A percentile compares a stretch with the other conserved stretches of the same genome.
phyloP scores from a whole-genome alignment of 2,329 filamentous ascomycete species.

The Gremmenia infestans region DNA sequence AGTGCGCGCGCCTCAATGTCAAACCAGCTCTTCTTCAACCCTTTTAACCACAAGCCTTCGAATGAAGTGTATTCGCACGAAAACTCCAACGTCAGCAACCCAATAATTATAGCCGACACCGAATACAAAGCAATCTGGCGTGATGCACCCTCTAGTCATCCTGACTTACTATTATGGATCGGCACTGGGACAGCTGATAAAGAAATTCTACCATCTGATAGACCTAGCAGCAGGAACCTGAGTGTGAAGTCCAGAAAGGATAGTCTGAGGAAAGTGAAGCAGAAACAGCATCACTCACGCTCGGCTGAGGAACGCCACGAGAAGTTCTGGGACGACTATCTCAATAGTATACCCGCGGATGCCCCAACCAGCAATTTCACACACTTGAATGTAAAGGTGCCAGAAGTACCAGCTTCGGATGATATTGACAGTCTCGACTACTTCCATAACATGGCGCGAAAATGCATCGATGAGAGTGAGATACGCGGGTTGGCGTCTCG shows the following conservation, averaged over 20 bases:
- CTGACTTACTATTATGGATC: not conserved
- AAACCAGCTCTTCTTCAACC: not conserved
- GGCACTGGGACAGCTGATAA: not conserved
- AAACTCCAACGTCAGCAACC: not conserved
- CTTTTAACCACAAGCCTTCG: not conserved
- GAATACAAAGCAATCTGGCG: not conserved
- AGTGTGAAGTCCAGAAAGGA: not conserved
- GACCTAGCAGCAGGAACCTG: not conserved
- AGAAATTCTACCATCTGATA: not conserved
- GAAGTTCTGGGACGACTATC: not conserved
- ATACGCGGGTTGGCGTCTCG: not conserved
- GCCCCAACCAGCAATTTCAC: not conserved
- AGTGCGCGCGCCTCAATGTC: not conserved
- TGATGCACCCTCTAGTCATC: not conserved
- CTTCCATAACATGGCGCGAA: not conserved
- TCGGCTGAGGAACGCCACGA: not conserved
- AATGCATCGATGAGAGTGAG: not conserved
- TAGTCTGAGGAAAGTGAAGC: not conserved
- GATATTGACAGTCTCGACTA: not conserved
- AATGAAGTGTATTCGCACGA: not conserved
- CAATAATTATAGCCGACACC: not conserved
- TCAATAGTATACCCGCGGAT: not conserved
- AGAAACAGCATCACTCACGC: too few relatives aligned
- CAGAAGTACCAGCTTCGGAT: not conserved
- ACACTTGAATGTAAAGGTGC: not conserved